These are phyloP conservation scores for Glomus cerebriforme DNA, from an alignment of 192 early-diverging fungal species.

Conservation along the genomic window DNA sequence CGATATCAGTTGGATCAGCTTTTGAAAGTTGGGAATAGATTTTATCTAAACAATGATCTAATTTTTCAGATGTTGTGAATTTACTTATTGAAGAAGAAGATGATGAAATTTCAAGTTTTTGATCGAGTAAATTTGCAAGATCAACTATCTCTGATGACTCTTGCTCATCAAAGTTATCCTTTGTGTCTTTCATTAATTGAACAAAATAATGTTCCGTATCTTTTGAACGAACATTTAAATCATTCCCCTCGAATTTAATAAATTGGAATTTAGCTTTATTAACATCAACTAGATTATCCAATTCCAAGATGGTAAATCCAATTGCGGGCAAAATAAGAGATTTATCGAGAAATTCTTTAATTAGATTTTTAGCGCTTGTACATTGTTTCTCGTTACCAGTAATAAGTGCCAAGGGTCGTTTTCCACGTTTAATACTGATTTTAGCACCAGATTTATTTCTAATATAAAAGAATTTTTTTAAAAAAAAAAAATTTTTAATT, in stretches of 20 bases:
- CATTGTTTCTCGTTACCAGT: not conserved
- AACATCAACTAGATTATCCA: not conserved
- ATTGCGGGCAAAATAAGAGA: not conserved
- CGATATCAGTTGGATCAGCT: not conserved
- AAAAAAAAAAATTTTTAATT: not conserved
- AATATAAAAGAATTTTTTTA: not conserved
- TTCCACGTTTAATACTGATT: not conserved
- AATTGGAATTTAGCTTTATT: constrained; percentile 2
- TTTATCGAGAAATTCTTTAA: not conserved
- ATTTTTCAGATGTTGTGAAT: not conserved
- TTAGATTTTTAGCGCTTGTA: not conserved
- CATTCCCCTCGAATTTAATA: not conserved
- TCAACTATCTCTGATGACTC: not conserved
- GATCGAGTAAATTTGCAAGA: not conserved
- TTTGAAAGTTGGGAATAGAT: constrained; percentile 5
- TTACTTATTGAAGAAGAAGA: too few species aligned
- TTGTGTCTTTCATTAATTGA: not conserved
- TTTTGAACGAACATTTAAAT: not conserved
- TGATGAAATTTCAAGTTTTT: not conserved
- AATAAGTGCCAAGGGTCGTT: not conserved
- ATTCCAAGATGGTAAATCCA: not conserved
- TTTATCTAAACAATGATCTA: not conserved
- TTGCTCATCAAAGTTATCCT: not conserved
- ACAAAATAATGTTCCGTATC: not conserved
- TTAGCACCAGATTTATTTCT: constrained; percentile 4